These are phyloP conservation scores for Kwoniella pini DNA, from an alignment of 768 basidiomycete species.

Conservation along the genomic window DNA sequence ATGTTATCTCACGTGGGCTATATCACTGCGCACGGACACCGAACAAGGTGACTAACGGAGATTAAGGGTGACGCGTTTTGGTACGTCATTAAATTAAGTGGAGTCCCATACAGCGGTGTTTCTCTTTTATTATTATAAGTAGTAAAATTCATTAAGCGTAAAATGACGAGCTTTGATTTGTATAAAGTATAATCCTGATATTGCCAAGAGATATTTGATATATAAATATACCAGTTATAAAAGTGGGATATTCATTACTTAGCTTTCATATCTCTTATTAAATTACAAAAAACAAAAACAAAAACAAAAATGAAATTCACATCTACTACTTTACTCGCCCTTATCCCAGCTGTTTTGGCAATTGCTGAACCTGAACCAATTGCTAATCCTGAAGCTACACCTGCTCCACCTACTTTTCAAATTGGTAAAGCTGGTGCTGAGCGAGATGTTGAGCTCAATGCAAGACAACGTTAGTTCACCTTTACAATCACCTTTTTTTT, in stretches of 20 bases:
- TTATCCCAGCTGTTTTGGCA: constrained; percentile 11
- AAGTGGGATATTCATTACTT: neutral
- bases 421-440: constrained; percentile 15
- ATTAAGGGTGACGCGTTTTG: neutral
- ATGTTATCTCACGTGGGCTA: too few species aligned
- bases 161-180: too few species aligned
- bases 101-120: neutral
- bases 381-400: constrained; percentile 13
- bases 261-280: neutral
- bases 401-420: constrained; percentile 10
- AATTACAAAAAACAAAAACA: neutral
- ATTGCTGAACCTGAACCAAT: constrained; percentile 13
- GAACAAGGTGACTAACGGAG: too few species aligned
- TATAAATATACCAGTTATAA: neutral
- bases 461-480: constrained; percentile 6
- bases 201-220: too few species aligned
- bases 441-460: neutral
- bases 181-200: too few species aligned
- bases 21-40: too few species aligned
- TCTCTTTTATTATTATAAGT: too few species aligned
- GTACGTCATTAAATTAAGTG: neutral
- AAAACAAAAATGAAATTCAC: constrained; percentile 21
- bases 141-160: too few species aligned
- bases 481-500: neutral
- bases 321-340: constrained; percentile 4